Base-by-base conservation (phyloP, 352 stramenopile genomes). In the Elongisporangium prolatum region DNA sequence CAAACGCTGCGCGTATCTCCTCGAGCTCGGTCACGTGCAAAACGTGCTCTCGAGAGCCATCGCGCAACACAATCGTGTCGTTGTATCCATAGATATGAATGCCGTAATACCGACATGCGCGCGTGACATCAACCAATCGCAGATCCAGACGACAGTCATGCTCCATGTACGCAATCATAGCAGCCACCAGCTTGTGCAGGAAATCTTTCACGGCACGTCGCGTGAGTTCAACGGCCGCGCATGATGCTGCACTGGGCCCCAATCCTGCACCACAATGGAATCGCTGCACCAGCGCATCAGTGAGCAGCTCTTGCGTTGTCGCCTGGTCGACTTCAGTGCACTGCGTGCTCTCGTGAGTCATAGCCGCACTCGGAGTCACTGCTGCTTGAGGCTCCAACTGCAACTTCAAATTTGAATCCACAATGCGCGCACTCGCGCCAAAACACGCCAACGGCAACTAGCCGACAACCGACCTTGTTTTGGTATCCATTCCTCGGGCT, bases 41-140 rank as follows among this genome's bases (percentile, higher is more conserved):
- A 7, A 62, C 51, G n/a, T 81, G 63, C 7, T 51, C 50, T 2
- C 34, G 38, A 61, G 63, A 49, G 52, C 65, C 20, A 51, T 38
- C 48, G 50, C 69, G 67, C 21, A 93, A 51, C 50, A 77, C 51
- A 57, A 78, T 89, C 65, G 89, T 72, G 52, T 93, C 83, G 60
- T 92, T 81, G 63, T 89, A 92, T 50, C 85, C 85, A 48, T 95
- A 95, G 56, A 95, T 57, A 6, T 68, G 67, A 52, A 92, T 89
- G 13, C 80, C 81, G 47, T 85, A 80, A 52, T 85, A 64, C 22
- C 73, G 68, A 25, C 77, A 92, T 8, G 81, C 76, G 13, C 65
- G 72, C 61, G 92, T 65, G 34, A 93, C 83, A 40, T 95, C 77
- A n/a, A 77, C 61, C 17, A 92, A 64, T 10, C 65, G 67, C 48